Evolutionary conservation across 192 early-diverging fungal species (phyloP).

Genomic region (Coemansia aciculifera): DNA sequence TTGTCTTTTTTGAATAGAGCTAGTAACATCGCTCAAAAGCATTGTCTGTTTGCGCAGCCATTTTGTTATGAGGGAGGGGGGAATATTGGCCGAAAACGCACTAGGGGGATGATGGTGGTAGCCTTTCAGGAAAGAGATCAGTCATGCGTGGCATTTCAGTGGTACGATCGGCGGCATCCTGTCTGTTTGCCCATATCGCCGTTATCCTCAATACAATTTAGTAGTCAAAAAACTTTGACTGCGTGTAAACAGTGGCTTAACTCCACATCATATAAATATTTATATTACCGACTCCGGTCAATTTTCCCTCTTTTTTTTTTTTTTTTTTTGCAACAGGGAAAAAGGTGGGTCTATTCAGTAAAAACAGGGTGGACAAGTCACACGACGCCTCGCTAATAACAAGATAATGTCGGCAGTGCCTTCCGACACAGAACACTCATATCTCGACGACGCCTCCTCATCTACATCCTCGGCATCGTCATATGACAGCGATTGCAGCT

Average conservation of each 20-base stretch:
- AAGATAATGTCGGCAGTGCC: constrained; percentile 4
- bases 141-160: background rate
- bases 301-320: background rate
- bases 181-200: background rate
- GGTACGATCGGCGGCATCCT: background rate
- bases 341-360: too few relatives aligned
- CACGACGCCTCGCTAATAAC: background rate
- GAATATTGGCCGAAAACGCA: background rate
- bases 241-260: background rate
- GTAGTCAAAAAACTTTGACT: background rate
- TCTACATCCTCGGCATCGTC: background rate
- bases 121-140: background rate
- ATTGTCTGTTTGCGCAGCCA: too few relatives aligned
- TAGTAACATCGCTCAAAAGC: background rate
- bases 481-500: background rate
- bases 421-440: background rate
- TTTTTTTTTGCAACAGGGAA: background rate
- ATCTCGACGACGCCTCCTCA: constrained; percentile 1
- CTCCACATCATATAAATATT: background rate
- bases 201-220: background rate
- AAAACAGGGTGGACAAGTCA: too few relatives aligned
- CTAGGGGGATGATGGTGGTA: background rate
- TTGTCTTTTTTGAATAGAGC: background rate
- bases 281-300: background rate
- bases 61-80: background rate